A percentile compares a stretch with the other conserved stretches of the same genome.
These are phyloP conservation scores for Yamagishiella unicocca DNA, from an alignment of 139 green algal species.

Conservation along the genomic window DNA sequence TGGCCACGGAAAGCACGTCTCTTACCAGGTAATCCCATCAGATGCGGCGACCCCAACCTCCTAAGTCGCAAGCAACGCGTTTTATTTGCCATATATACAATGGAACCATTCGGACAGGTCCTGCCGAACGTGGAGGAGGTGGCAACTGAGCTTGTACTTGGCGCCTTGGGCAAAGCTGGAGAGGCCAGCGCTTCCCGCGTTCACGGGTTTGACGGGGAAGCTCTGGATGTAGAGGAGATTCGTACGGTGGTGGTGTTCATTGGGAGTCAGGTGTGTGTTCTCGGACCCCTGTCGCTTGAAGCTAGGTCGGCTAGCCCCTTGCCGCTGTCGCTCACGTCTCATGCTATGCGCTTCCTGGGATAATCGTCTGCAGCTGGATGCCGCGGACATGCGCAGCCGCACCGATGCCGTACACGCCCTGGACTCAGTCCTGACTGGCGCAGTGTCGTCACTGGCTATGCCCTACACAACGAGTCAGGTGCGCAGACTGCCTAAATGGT, in stretches of 20 bases:
- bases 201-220: neutral
- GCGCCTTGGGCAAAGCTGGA: conserved; percentile 24
- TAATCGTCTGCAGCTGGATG: conserved; percentile 24
- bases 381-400: conserved; percentile 32
- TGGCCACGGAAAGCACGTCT: conserved; percentile 34
- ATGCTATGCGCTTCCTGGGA: neutral
- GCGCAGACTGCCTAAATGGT: no score
- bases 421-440: neutral
- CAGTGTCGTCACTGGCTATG: conserved; percentile 33
- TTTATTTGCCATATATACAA: neutral
- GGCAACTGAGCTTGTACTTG: conserved; percentile 18
- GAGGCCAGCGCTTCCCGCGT: neutral
- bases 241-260: conserved; percentile 34
- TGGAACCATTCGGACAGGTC: neutral
- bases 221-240: neutral
- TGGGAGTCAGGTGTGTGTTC: conserved; percentile 22
- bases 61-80: neutral
- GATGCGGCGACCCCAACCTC: neutral
- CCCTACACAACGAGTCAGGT: conserved; percentile 49
- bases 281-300: no score
- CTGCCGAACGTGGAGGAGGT: conserved; percentile 21
- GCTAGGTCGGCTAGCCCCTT: no score
- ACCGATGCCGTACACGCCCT: conserved; percentile 1
- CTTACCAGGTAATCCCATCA: conserved; percentile 32
- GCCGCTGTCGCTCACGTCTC: no score